Conservation (phyloP, 352 stramenopile species). For the Phytopythium boreale region DNA sequence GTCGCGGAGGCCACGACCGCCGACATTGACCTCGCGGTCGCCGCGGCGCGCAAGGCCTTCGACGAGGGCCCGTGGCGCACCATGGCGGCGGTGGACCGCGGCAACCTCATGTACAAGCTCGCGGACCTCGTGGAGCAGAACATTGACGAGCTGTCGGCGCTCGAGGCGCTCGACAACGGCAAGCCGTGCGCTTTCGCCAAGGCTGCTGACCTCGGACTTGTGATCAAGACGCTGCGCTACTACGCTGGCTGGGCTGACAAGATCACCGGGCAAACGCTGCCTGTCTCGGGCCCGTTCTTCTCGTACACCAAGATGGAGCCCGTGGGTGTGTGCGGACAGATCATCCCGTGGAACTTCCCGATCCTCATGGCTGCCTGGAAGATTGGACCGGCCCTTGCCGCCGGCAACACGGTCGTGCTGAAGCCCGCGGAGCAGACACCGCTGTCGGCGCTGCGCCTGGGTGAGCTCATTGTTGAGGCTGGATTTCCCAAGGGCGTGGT, state of each 20-base stretch:
- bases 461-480: constrained; percentile 73
- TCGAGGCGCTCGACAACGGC: constrained; percentile 94
- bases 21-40: constrained; percentile 70
- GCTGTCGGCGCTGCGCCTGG: constrained; percentile 88
- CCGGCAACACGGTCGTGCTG: constrained; percentile 91
- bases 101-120: constrained; percentile 29
- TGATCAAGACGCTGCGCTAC: constrained; percentile 86
- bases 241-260: constrained; percentile 90
- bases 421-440: constrained; percentile 95
- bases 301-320: constrained; percentile 68
- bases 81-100: constrained; percentile 24
- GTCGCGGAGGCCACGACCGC: constrained; percentile 50
- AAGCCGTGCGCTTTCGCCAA: constrained; percentile 87
- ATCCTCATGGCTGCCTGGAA: constrained; percentile 95
- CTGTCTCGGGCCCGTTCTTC: constrained; percentile 35
- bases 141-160: constrained; percentile 54
- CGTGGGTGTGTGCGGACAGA: constrained; percentile 89
- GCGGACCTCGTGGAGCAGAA: constrained; percentile 37
- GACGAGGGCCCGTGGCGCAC: constrained; percentile 54
- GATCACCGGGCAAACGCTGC: constrained; percentile 67
- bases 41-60: constrained; percentile 55
- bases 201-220: constrained; percentile 79
- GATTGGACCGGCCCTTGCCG: constrained; percentile 81
- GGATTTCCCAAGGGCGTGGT: constrained; percentile 77
- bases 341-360: constrained; percentile 98